phyloP scores from a whole-genome alignment of 2,329 filamentous ascomycete species.

The Mycosphaerella sp. region DNA sequence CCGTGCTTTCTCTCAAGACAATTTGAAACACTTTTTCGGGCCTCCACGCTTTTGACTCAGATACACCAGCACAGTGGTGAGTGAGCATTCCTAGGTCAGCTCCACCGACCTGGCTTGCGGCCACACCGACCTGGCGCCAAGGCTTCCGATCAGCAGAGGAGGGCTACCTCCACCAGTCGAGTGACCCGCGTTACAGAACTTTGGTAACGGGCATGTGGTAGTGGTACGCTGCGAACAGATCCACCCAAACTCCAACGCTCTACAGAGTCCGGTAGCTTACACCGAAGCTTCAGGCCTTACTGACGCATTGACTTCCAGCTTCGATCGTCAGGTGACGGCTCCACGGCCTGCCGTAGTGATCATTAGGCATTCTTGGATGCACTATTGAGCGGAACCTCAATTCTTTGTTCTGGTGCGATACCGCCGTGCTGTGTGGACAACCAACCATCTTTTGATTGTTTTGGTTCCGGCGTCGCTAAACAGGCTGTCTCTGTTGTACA shows the following conservation, averaged over 20 bases:
- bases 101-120: conserved; percentile 29
- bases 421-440: conserved; percentile 19
- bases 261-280: conserved; percentile 19
- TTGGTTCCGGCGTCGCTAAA: conserved; percentile 18
- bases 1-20: conserved; percentile 16
- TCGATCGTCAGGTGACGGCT: conserved; percentile 19
- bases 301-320: conserved; percentile 17
- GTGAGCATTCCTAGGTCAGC: conserved; percentile 26
- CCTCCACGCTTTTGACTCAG: conserved; percentile 26
- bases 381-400: conserved; percentile 18
- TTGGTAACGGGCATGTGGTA: conserved; percentile 15
- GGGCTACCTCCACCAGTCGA: conserved; percentile 15
- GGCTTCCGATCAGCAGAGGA: conserved; percentile 21
- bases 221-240: conserved; percentile 22
- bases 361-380: conserved; percentile 14
- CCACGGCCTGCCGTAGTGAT: conserved; percentile 9
- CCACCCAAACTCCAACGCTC: conserved; percentile 12
- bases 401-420: conserved; percentile 17
- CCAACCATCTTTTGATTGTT: conserved; percentile 17
- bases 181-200: conserved; percentile 22
- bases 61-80: conserved; percentile 24
- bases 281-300: conserved; percentile 13
- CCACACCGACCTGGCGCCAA: conserved; percentile 24
- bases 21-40: conserved; percentile 17
- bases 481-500: conserved; percentile 14